Evolutionary conservation across 2,329 filamentous ascomycete species (phyloP), one percentile per base, ranked within the genome.

Genomic region (Arthrobotrys entomopaga): DNA sequence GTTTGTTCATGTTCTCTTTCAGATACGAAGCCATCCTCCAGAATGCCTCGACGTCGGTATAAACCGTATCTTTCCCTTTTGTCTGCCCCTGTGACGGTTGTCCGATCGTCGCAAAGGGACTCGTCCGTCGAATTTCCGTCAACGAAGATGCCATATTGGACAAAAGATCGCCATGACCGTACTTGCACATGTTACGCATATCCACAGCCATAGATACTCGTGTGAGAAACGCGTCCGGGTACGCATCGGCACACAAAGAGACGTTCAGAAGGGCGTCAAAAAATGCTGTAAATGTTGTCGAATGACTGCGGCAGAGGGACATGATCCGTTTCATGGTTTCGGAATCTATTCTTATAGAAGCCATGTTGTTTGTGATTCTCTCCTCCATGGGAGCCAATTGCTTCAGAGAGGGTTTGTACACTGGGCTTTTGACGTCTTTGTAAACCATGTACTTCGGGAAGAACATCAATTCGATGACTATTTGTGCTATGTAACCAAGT

Each of bases 281-380:
- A 15, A 58, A 65, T 7, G 63, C 63, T 16, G 63, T 65, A 29
- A 65, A 65, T 8, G n/a, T 65, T 26, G 52, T 65, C 3, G 40
- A 50, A 3, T 58, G 8, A 1, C 5, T 29, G 10, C 63, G 63
- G 7, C 63, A 65, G 19, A 48, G 46, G 0, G 52, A 10, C 7
- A 65, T 19, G 16, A 65, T 4, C 26, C 24, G 38, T 42, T 58
- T 48, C 63, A 58, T 65, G 2, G 53, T 42, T 43, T 38, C 16
- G 2, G 53, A 16, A 13, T 26, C 26, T 22, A 58, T 50, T 11
- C 63, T 22, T 13, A 65, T 8, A 8, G 63, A 58, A n/a, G 58
- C 53, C n/a, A 65, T 50, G 16, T 58, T 65, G 26, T 65, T 65
- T 42, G 49, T 58, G n/a, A 65, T 58, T 15, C 63, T 38, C 15